Conservation (phyloP, 495 filamentous ascomycete genomes). For the Astrothelium subdiscretum region DNA sequence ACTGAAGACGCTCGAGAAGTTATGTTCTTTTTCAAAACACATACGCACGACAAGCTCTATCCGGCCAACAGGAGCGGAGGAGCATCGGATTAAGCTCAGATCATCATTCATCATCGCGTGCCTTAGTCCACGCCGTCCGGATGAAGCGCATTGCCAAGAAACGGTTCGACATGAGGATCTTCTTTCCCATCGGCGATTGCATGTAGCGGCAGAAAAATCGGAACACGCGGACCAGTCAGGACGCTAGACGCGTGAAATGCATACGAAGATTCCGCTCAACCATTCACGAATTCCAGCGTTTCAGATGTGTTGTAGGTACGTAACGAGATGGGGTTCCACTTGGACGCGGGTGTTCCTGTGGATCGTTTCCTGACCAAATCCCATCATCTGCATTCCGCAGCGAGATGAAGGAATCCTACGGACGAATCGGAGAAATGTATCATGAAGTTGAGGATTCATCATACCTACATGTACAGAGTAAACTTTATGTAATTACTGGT, state of each 20-base stretch:
- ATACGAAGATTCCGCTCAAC: neutral
- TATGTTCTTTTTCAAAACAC: too few species aligned
- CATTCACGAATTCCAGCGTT: neutral
- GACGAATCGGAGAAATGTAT: too few species aligned
- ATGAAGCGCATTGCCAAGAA: too few species aligned
- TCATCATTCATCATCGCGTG: too few species aligned
- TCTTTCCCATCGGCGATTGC: neutral
- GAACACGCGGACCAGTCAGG: neutral
- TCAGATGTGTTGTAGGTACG: constrained; percentile 1
- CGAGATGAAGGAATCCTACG: too few species aligned
- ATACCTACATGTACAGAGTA: neutral
- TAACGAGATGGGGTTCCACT: neutral
- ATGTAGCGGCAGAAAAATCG: too few species aligned
- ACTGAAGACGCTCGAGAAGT: too few species aligned
- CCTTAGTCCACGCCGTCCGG: too few species aligned
- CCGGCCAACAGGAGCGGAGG: too few species aligned
- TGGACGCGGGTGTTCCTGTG: neutral
- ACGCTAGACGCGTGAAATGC: neutral
- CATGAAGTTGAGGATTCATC: too few species aligned
- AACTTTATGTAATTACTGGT: neutral
- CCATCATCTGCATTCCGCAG: neutral
- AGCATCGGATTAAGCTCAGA: too few species aligned
- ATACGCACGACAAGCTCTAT: too few species aligned
- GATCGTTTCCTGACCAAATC: neutral
- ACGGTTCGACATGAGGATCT: neutral